phyloP scores from a whole-genome alignment of 257 asterid species.

The Avicennia marina region DNA sequence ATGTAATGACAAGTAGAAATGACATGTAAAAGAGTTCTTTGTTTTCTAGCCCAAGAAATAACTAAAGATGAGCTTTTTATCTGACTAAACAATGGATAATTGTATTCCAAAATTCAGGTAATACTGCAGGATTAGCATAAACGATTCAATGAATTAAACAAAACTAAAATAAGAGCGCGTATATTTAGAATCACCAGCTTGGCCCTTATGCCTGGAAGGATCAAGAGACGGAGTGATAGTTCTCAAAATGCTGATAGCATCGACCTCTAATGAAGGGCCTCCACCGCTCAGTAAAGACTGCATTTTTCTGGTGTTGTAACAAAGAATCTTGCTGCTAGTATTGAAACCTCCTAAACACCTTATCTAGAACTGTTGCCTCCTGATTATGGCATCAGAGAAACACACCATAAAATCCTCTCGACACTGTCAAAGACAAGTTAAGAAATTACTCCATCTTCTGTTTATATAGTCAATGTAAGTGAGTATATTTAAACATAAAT shows the following conservation, averaged over 20 bases:
- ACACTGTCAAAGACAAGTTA: conserved; percentile 10
- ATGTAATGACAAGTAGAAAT: not conserved
- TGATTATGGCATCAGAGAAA: conserved; percentile 36
- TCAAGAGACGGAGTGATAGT: conserved; percentile 82
- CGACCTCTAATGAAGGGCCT: conserved; percentile 50
- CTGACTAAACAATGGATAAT: not conserved
- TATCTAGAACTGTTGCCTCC: conserved; percentile 68
- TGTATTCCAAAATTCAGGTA: conserved; percentile 4
- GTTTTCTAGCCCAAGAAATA: not conserved
- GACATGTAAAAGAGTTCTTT: not conserved
- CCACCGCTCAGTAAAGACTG: conserved; percentile 50
- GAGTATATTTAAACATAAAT: too few relatives aligned
- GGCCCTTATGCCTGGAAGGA: conserved; percentile 78
- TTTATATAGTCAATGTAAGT: too few relatives aligned
- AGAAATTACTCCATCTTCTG: too few relatives aligned
- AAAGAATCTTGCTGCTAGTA: conserved; percentile 19
- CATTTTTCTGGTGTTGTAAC: conserved; percentile 41
- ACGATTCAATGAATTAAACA: conserved; percentile 4
- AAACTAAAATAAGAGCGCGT: not conserved
- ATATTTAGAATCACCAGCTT: conserved; percentile 64
- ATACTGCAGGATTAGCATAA: conserved; percentile 2
- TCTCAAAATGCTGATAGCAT: conserved; percentile 63
- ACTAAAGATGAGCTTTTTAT: not conserved
- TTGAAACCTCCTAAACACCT: conserved; percentile 63
- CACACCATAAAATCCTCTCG: conserved; percentile 52